phyloP scores from a whole-genome alignment of 2,329 filamentous ascomycete species.

The Claviceps purpurea region DNA sequence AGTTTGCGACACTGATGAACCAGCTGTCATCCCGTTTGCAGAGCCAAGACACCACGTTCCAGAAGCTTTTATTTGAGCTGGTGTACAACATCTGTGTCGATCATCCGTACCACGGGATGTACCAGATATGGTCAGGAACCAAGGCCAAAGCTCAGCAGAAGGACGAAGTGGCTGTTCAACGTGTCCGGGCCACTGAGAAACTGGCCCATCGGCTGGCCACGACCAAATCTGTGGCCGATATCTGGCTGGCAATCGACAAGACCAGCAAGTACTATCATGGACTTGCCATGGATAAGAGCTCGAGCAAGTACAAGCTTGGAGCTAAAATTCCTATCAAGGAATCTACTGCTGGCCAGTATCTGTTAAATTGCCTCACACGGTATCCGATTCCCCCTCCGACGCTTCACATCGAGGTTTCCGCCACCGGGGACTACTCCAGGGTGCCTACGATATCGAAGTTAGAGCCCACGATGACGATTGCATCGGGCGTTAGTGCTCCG shows the following conservation, averaged over 20 bases:
- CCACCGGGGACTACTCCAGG: constrained; percentile 60
- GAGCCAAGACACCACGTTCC: constrained; percentile 57
- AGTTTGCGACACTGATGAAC: constrained; percentile 89
- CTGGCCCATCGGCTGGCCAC: constrained; percentile 49
- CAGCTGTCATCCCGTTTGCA: constrained; percentile 89
- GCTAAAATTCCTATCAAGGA: constrained; percentile 52
- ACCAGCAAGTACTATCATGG: constrained; percentile 54
- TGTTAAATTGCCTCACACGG: constrained; percentile 49
- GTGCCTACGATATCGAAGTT: constrained; percentile 65
- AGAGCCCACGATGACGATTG: constrained; percentile 66
- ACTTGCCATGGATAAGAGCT: constrained; percentile 52
- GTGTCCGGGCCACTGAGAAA: constrained; percentile 57
- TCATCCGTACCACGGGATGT: constrained; percentile 94
- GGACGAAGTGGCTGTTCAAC: constrained; percentile 61
- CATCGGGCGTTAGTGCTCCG: constrained; percentile 79
- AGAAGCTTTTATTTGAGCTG: constrained; percentile 57
- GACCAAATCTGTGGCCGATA: constrained; percentile 34
- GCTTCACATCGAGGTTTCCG: constrained; percentile 64
- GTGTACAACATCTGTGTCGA: constrained; percentile 78
- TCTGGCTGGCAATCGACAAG: constrained; percentile 61
- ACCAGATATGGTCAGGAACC: constrained; percentile 80
- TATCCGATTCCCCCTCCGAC: constrained; percentile 77
- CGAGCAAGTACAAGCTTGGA: constrained; percentile 53
- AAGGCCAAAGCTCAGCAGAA: constrained; percentile 55
- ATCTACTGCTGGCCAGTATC: constrained; percentile 44